Percentiles rank a stretch among this genome's conserved stretches.
phyloP scores from a whole-genome alignment of 345 rosid species.

The Excoecaria agallocha region DNA sequence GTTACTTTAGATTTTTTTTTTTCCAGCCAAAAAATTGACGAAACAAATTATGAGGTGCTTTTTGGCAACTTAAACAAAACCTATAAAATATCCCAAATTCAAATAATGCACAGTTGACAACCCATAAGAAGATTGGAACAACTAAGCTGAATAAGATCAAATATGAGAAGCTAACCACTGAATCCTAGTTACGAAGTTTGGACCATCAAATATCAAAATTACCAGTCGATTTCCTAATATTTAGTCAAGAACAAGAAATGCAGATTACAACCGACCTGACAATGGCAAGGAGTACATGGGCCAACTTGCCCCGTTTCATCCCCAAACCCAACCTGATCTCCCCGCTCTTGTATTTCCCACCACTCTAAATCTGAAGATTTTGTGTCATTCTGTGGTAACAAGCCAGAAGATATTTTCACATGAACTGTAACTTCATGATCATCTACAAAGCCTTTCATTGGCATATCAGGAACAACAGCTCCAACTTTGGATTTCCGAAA shows the following conservation, averaged over 20 bases:
- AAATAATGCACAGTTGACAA: neutral
- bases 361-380: slow-evolving; percentile 59
- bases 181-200: neutral
- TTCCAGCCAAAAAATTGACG: neutral
- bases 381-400: slow-evolving; percentile 32
- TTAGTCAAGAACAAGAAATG: neutral
- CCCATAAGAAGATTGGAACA: no score
- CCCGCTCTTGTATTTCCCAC: slow-evolving; percentile 91
- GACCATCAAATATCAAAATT: neutral
- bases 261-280: slow-evolving; percentile 72
- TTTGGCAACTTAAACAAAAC: neutral
- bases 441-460: slow-evolving; percentile 90
- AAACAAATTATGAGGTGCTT: neutral
- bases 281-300: slow-evolving; percentile 80
- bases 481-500: slow-evolving; percentile 60
- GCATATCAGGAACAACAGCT: slow-evolving; percentile 51
- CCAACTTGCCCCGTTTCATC: slow-evolving; percentile 86
- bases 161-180: neutral
- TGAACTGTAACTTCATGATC: slow-evolving; percentile 43
- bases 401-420: slow-evolving; percentile 28
- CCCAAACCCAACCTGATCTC: slow-evolving; percentile 52
- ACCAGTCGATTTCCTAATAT: neutral
- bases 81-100: neutral
- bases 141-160: no score
- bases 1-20: neutral